A percentile compares a stretch with the other conserved stretches of the same genome.
These are phyloP conservation scores for Saitozyma sp. DNA, from an alignment of 768 basidiomycete genomes.

Conservation along the genomic window DNA sequence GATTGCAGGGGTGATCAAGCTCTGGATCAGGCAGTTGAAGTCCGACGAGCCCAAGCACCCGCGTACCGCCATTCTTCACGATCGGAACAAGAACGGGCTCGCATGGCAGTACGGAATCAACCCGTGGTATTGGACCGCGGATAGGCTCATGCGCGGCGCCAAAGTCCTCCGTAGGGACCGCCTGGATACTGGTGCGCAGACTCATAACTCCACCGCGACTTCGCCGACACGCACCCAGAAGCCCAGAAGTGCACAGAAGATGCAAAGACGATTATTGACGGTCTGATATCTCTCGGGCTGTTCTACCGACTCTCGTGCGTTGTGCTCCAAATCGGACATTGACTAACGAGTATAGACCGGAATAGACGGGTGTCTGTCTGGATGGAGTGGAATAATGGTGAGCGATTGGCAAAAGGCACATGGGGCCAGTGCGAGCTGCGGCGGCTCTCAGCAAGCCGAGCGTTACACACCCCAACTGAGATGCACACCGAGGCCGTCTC, in stretches of 20 bases:
- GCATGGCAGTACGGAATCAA: conserved; percentile 20
- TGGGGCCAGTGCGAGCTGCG: no score
- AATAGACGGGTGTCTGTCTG: no score
- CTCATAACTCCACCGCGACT: conserved; percentile 4
- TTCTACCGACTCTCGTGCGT: no score
- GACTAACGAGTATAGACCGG: no score
- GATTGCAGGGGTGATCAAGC: conserved; percentile 9
- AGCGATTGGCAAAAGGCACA: no score
- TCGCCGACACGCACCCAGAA: conserved; percentile 2
- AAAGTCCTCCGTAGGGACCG: no score
- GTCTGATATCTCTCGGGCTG: not conserved
- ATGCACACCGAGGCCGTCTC: no score
- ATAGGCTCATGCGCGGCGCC: conserved; percentile 1
- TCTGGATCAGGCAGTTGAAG: conserved; percentile 9
- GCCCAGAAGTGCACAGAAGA: not conserved
- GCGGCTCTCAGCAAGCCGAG: no score
- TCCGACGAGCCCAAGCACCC: not conserved
- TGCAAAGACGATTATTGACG: conserved; percentile 2
- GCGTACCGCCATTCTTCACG: no score
- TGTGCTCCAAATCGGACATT: no score
- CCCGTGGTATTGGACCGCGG: conserved; percentile 20
- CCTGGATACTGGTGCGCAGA: not conserved
- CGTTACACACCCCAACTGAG: no score
- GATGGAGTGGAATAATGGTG: no score
- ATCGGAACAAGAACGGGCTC: conserved; percentile 12